Evolutionary conservation across 257 asterid genomes (phyloP), one percentile per base, ranked within the genome.

Genomic region (Perilla frutescens): DNA sequence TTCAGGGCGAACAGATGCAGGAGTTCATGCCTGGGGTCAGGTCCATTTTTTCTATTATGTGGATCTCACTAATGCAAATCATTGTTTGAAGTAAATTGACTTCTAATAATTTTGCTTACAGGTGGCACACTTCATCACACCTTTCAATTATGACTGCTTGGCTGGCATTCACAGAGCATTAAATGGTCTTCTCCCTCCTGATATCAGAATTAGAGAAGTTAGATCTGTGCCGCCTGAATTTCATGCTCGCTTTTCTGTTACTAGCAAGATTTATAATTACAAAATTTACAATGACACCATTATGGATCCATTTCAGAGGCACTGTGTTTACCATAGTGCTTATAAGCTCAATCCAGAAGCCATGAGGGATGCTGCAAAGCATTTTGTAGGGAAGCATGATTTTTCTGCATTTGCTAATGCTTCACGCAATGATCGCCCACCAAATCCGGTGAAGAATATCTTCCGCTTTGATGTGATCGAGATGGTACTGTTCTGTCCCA

Each of bases 21-120:
- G 98, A 72, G 98, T 91, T 56, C 98, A 91, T 84, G 97, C 97
- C 66, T 86, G 84, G 90, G 94, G 97, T 67, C 98, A 91, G 97
- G 97, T 93, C 77, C 75, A 84, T 71, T 74, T 74, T 79, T 74
- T 79, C 49, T n/a, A 66, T 39, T 41, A 40, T 39, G 9, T 64
- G 32, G 34, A 68, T 65, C 77, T 44, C 14, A 51, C 10, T 41
- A 76, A 55, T 59, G 51, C 47, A 44, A 62, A 9, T 11, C 12
- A 62, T 39, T 65, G 62, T 48, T 61, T 56, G 26, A 41, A 29
- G 14, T 29, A 49, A 50, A 56, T 70, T 60, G 72, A 77, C 39
- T 72, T 59, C 61, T 62, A 56, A 65, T 41, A 26, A 58, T 26
- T 78, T 79, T 74, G 54, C 67, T 43, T 76, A 69, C 85, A 91